Conservation (phyloP, 257 asterid genomes). For the Gardenia jasminoides region DNA sequence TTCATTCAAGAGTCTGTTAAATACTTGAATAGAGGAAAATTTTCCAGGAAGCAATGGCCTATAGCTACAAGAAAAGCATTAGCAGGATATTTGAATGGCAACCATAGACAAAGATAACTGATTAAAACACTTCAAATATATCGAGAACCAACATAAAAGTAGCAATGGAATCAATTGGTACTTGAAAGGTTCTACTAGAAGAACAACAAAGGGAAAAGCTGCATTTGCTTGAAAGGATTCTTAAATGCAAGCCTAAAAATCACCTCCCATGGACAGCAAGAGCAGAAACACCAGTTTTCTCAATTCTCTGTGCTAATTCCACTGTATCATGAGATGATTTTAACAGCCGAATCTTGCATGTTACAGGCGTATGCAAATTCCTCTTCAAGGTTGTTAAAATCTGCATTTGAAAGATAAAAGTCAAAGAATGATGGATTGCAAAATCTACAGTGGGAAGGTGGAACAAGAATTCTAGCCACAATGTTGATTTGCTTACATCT, state of each 20-base stretch:
- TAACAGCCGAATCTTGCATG: constrained; percentile 87
- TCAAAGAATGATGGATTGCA: background rate
- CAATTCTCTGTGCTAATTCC: constrained; percentile 84
- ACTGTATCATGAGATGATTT: constrained; percentile 75
- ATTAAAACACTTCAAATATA: background rate
- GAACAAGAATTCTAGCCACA: constrained; percentile 6
- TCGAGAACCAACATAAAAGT: background rate
- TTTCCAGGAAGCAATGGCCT: background rate
- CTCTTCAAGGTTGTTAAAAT: constrained; percentile 79
- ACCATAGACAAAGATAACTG: background rate
- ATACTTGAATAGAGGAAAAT: background rate
- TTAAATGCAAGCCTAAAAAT: background rate
- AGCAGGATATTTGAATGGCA: background rate
- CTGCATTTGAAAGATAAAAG: constrained; percentile 40
- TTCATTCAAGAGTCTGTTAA: background rate
- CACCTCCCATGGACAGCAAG: constrained; percentile 98
- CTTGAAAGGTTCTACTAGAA: background rate
- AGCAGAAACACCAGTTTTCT: constrained; percentile 91
- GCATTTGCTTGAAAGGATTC: background rate
- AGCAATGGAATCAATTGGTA: background rate
- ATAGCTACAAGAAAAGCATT: background rate
- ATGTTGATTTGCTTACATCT: constrained; percentile 51
- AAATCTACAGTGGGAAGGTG: background rate
- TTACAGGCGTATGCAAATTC: constrained; percentile 70
- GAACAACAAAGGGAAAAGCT: background rate